These are phyloP conservation scores for Boletus rubroflammeus DNA, from an alignment of 768 basidiomycete genomes.

Conservation along the genomic window DNA sequence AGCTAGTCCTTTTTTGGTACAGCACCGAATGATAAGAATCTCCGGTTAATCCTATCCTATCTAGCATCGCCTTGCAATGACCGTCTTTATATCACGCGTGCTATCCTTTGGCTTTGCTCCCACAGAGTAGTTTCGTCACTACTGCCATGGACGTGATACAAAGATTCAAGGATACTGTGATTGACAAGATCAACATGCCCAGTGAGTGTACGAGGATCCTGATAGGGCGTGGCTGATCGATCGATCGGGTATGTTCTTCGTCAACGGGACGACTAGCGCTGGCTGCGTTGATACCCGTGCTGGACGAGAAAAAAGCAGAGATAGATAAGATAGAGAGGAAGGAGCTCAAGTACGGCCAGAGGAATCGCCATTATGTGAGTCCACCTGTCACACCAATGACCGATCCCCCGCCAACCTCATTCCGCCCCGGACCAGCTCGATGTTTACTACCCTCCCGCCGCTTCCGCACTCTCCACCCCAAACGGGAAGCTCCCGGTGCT, in stretches of 20 bases:
- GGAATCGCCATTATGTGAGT: constrained; percentile 39
- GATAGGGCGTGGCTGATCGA: constrained; percentile 1
- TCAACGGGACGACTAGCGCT: constrained; percentile 35
- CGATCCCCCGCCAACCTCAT: not conserved
- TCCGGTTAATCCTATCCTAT: no score
- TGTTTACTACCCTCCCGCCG: constrained; percentile 53
- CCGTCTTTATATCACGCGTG: not conserved
- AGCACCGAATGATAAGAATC: no score
- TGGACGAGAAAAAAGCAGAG: constrained; percentile 43
- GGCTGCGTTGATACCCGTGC: constrained; percentile 45
- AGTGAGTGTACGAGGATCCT: constrained; percentile 27
- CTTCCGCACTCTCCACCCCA: constrained; percentile 21
- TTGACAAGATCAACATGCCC: constrained; percentile 31
- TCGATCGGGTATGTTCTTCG: not conserved
- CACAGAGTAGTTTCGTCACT: not conserved
- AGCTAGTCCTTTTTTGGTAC: no score
- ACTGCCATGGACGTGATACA: constrained; percentile 36
- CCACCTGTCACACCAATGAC: not conserved
- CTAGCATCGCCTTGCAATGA: not conserved
- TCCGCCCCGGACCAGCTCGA: constrained; percentile 45
- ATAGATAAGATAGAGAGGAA: constrained; percentile 48
- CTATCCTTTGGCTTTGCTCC: not conserved
- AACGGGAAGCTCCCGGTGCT: constrained; percentile 44
- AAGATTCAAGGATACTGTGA: constrained; percentile 28
- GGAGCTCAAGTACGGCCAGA: constrained; percentile 54